Conservation (phyloP, 768 basidiomycete genomes). For the Chalciporus sphaerocephalus region DNA sequence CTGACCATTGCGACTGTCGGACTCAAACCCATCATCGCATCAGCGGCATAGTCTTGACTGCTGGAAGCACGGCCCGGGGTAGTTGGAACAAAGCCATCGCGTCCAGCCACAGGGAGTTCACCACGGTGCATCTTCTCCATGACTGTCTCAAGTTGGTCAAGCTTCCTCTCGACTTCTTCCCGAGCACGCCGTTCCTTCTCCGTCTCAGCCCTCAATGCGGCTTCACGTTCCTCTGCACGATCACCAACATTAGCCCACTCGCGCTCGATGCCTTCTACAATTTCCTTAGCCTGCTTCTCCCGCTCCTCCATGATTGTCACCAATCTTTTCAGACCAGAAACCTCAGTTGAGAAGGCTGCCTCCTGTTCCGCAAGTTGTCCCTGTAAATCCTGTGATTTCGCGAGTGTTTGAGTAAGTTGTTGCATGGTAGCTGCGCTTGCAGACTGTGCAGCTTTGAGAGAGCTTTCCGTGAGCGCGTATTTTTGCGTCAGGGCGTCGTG, state of each 20-base stretch:
- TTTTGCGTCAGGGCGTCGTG: constrained; percentile 70
- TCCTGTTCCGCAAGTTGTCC: constrained; percentile 83
- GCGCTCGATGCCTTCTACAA: constrained; percentile 76
- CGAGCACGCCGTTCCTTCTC: constrained; percentile 66
- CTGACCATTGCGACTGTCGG: constrained; percentile 87
- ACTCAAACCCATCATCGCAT: constrained; percentile 67
- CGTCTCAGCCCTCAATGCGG: constrained; percentile 60
- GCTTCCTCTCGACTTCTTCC: constrained; percentile 65
- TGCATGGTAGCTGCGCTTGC: constrained; percentile 66
- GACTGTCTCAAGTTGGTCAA: constrained; percentile 71
- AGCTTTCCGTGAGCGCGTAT: constrained; percentile 59
- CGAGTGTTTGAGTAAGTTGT: constrained; percentile 73
- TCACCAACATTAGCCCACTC: constrained; percentile 78
- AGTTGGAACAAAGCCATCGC: constrained; percentile 34
- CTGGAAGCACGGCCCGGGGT: constrained; percentile 43
- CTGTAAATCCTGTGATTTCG: constrained; percentile 69
- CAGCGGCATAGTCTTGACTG: constrained; percentile 39
- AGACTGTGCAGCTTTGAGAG: constrained; percentile 69
- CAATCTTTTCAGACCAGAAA: constrained; percentile 65
- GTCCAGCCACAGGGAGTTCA: constrained; percentile 57
- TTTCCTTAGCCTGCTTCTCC: constrained; percentile 77
- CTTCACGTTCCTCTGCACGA: constrained; percentile 64
- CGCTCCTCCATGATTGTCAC: constrained; percentile 84
- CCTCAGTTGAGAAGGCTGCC: constrained; percentile 74
- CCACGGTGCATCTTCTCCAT: constrained; percentile 67